Percentiles rank a stretch among this genome's conserved stretches.
Evolutionary conservation across 2,329 filamentous ascomycete genomes (phyloP).

Genomic region (Trichophyton schoenleinii): DNA sequence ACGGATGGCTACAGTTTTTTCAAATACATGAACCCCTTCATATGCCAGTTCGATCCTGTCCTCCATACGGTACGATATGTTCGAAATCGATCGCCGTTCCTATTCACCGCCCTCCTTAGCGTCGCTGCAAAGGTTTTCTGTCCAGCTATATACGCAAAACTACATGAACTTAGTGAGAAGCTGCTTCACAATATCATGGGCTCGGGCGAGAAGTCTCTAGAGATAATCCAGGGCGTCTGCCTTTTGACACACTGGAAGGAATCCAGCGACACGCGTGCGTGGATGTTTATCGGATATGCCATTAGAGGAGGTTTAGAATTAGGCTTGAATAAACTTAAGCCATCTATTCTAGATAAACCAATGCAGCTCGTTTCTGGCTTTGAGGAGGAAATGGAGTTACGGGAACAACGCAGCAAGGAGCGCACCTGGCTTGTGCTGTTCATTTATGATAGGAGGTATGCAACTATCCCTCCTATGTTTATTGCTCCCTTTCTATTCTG

Average conservation of each 20-base stretch:
- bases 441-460: conserved; percentile 31
- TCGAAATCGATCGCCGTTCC: conserved; percentile 25
- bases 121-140: conserved; percentile 28
- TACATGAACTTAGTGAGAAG: conserved; percentile 22
- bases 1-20: conserved; percentile 22
- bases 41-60: conserved; percentile 29
- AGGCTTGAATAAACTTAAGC: conserved; percentile 15
- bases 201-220: conserved; percentile 26
- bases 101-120: conserved; percentile 25
- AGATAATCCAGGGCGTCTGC: conserved; percentile 29
- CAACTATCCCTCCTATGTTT: not conserved
- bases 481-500: not conserved
- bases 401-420: conserved; percentile 26
- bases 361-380: not conserved
- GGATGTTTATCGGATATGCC: conserved; percentile 30
- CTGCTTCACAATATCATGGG: conserved; percentile 21
- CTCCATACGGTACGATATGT: conserved; percentile 30
- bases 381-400: conserved; percentile 12
- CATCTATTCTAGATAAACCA: conserved; percentile 10
- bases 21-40: conserved; percentile 29
- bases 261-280: conserved; percentile 30
- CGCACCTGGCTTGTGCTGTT: conserved; percentile 30
- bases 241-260: conserved; percentile 34
- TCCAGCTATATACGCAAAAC: conserved; percentile 20
- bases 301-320: conserved; percentile 33